phyloP scores from a whole-genome alignment of 441 rosid species.

The Croton setiger region DNA sequence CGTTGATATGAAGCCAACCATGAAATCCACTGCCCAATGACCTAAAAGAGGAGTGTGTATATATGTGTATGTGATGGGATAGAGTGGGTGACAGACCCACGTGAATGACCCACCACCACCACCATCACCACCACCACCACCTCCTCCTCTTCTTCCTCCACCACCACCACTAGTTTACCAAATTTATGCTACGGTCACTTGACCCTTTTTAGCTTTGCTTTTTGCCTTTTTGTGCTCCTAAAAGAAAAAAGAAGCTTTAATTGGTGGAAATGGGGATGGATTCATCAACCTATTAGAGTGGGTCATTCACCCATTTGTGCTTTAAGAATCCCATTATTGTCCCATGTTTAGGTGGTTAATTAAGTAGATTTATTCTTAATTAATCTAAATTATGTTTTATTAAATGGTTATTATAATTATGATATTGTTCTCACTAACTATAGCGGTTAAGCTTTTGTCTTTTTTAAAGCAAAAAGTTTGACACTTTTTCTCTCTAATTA shows the following conservation, averaged over 20 bases:
- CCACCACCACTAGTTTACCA: conserved; percentile 10
- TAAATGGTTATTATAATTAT: no score
- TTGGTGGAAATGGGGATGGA: conserved; percentile 9
- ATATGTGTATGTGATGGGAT: conserved; percentile 82
- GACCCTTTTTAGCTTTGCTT: conserved; percentile 19
- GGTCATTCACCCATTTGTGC: background rate
- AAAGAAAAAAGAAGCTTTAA: conserved; percentile 23
- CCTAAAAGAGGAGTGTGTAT: conserved; percentile 21
- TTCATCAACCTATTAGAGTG: conserved; percentile 21
- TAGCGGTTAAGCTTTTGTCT: background rate
- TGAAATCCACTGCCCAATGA: conserved; percentile 34
- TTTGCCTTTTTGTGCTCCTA: conserved; percentile 21
- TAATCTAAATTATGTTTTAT: background rate
- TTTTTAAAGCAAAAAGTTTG: no score
- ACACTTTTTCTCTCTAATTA: no score
- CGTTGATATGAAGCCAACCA: conserved; percentile 90
- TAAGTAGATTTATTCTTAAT: background rate
- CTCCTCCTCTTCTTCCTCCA: background rate
- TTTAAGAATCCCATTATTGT: background rate
- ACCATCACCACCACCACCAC: conserved; percentile 10
- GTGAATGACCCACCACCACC: conserved; percentile 21
- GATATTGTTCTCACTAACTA: no score
- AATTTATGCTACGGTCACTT: conserved; percentile 27
- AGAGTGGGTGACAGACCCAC: conserved; percentile 81
- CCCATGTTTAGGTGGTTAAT: background rate